Base-by-base conservation (phyloP, 768 basidiomycete genomes). In the Pulveroboletus sp. region DNA sequence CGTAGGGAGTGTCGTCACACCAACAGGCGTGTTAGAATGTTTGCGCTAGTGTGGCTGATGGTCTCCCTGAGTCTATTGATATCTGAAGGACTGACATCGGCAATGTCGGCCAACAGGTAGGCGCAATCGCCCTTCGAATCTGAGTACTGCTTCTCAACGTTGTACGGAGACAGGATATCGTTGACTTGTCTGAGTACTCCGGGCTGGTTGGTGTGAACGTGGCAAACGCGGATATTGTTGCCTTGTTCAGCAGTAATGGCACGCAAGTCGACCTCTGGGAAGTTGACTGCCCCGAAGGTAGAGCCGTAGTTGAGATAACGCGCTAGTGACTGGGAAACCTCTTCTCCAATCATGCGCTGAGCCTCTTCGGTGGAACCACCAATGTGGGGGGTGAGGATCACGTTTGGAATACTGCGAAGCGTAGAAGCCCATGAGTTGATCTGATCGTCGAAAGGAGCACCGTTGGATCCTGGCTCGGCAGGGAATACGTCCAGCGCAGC, bases 301-400 rank as follows among this genome's bases (percentile, higher is more conserved):
- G 93, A 85, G 44, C 96, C 96, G 64, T 85, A 92, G 70, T 85
- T 87, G 67, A 98, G 83, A 71, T 97, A 99, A 47, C 93, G 86
- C 21, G 79, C 76, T 38, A 99, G 73, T 3, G 93, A 83, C 31
- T 80, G 77, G 5, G 91, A 81, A 42, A 99, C 96, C 69, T 99
- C 96, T 50, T 91, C 85, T 13, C 96, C 96, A 52, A 99, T 98
- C 83, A 94, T 91, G 47, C 84, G 80, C 70, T 99, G 96, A 6
- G 96, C 96, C 68, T 99, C 96, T 68, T 99, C 96, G 15, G 96
- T 99, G 28, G 95, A 98, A 36, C 96, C 96, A 50, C 96, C 96
- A 62, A 99, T 98, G 66, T 99, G 96, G 18, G 96, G 96, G 0
- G 96, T 98, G 61, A 98, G 84, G 63, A 98, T 93, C 54, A 98